Percentiles rank a stretch among this genome's conserved stretches.
phyloP scores from a whole-genome alignment of 1,139 yeast species.

The Pichia sp. region DNA sequence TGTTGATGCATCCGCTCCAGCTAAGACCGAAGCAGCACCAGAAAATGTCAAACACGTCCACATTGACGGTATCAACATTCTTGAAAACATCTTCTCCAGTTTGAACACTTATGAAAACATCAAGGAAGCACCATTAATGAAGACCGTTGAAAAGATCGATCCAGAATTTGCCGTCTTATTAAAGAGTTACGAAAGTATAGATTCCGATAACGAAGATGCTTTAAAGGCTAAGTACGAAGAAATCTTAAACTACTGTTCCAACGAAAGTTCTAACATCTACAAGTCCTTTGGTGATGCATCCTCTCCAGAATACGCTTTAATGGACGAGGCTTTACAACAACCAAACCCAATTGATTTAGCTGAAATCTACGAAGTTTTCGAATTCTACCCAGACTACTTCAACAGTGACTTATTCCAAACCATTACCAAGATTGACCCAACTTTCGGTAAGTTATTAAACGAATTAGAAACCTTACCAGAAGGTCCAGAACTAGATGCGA shows the following conservation, averaged over 20 bases:
- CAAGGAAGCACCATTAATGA: conserved; percentile 22
- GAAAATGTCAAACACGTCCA: background rate
- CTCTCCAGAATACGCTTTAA: conserved; percentile 17
- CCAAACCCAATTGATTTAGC: conserved; percentile 29
- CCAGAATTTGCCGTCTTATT: conserved; percentile 18
- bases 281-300: conserved; percentile 24
- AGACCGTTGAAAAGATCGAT: conserved; percentile 21
- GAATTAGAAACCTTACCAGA: conserved; percentile 27
- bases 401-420: conserved; percentile 19
- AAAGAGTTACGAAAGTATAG: conserved; percentile 20
- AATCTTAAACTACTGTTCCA: conserved; percentile 20
- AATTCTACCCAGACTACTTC: conserved; percentile 25
- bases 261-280: conserved; percentile 20
- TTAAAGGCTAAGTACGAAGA: conserved; percentile 19
- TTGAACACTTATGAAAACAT: conserved; percentile 24
- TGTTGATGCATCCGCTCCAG: background rate
- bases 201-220: conserved; percentile 20
- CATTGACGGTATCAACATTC: conserved; percentile 22
- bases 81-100: conserved; percentile 26
- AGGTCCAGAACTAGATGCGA: conserved; percentile 24
- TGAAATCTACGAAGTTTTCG: conserved; percentile 28
- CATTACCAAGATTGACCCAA: conserved; percentile 24
- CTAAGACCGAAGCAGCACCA: conserved; percentile 1
- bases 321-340: conserved; percentile 21
- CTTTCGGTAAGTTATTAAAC: conserved; percentile 23